Conservation (phyloP, 2,329 filamentous ascomycete genomes). For the Fusarium illudens region DNA sequence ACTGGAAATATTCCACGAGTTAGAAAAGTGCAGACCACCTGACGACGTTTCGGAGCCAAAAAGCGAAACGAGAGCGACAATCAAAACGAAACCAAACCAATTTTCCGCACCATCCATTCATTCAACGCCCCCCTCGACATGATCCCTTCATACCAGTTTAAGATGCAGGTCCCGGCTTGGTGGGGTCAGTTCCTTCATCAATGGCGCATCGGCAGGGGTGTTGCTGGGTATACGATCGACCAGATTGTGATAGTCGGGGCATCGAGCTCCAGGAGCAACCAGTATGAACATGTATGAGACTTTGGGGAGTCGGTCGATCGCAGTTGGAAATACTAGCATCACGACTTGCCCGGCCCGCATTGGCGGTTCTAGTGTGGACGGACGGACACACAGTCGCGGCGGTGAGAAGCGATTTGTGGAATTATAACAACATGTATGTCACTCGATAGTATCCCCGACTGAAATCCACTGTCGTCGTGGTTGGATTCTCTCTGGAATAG, state of each 20-base stretch:
- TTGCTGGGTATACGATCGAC: background rate
- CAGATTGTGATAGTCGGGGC: background rate
- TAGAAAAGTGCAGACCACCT: background rate
- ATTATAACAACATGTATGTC: background rate
- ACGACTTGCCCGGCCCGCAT: background rate
- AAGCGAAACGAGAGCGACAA: background rate
- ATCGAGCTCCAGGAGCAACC: background rate
- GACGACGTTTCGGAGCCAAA: background rate
- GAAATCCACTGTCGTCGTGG: background rate
- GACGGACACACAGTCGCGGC: background rate
- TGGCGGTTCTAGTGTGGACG: background rate
- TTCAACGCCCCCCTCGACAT: background rate
- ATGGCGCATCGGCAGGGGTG: background rate
- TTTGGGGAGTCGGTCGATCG: background rate
- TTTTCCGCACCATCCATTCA: background rate
- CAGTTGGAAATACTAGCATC: slow-evolving; percentile 1
- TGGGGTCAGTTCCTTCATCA: background rate
- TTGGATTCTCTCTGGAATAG: background rate
- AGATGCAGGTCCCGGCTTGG: background rate
- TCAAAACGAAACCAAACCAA: background rate
- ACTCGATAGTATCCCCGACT: background rate
- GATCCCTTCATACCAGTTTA: background rate
- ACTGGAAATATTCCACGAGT: background rate
- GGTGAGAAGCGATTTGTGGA: background rate
- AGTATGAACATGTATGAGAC: background rate